Conservation (phyloP, 148 eudicot species). For the Chenopodium formosanum region DNA sequence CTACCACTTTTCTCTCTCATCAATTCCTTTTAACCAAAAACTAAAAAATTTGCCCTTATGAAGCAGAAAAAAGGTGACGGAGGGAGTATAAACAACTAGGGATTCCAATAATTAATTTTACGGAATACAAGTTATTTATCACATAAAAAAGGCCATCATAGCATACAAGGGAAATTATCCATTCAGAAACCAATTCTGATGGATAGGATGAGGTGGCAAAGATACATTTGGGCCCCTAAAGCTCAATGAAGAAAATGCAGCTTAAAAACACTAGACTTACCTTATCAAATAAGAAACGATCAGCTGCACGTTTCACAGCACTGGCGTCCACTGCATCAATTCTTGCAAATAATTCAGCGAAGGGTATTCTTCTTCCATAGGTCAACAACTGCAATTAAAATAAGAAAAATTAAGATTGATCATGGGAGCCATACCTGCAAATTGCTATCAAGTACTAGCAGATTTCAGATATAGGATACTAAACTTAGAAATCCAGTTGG, state of each 20-base stretch:
- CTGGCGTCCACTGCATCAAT: constrained; percentile 64
- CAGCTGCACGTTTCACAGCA: constrained; percentile 58
- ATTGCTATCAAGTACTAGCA: not conserved
- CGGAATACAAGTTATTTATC: not conserved
- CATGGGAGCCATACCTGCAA: not conserved
- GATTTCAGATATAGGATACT: not conserved
- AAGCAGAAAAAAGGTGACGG: too few species aligned
- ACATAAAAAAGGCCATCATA: not conserved
- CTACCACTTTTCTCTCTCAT: too few species aligned
- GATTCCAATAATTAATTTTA: not conserved
- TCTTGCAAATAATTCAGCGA: constrained; percentile 62
- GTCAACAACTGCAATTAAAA: constrained; percentile 46
- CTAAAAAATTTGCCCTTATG: too few species aligned
- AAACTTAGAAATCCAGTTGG: not conserved
- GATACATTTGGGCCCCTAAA: not conserved
- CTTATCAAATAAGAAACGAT: constrained; percentile 59
- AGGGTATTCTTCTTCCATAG: constrained; percentile 65
- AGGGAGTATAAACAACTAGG: not conserved
- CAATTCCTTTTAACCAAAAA: too few species aligned
- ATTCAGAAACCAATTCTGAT: not conserved
- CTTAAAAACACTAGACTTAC: constrained; percentile 25
- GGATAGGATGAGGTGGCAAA: not conserved
- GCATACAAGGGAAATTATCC: not conserved
- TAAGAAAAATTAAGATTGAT: not conserved
- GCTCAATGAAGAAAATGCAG: not conserved